Conservation (phyloP, 495 filamentous ascomycete species). For the Cercophora samala region DNA sequence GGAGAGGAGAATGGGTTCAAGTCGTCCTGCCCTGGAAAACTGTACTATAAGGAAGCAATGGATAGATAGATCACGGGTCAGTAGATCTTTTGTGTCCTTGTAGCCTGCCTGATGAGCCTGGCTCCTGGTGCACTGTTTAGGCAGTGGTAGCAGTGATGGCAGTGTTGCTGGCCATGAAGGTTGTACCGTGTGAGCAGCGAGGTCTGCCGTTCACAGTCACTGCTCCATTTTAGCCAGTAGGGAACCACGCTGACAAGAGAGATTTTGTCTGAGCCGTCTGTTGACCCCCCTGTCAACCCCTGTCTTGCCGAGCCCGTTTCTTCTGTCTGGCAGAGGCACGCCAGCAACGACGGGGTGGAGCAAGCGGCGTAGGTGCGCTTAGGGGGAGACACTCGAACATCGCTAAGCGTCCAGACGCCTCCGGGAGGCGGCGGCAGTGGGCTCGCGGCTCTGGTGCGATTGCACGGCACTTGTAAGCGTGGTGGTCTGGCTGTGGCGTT, state of each 20-base stretch:
- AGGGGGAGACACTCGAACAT: background rate
- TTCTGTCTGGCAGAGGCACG: conserved; percentile 13
- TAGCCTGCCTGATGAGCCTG: background rate
- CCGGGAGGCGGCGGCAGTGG: conserved; percentile 20
- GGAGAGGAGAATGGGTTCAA: background rate
- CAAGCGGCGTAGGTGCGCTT: conserved; percentile 20
- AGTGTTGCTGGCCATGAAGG: background rate
- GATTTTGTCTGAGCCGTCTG: background rate
- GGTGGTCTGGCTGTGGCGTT: conserved; percentile 20
- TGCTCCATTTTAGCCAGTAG: conserved; percentile 20
- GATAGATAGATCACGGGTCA: background rate
- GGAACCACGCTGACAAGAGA: conserved; percentile 5
- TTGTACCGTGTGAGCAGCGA: background rate
- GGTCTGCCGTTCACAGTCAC: conserved; percentile 7
- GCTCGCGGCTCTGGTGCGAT: conserved; percentile 12
- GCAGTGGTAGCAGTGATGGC: background rate
- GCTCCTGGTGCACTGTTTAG: background rate
- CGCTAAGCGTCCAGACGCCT: conserved; percentile 8
- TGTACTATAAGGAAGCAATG: background rate
- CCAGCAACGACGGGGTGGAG: conserved; percentile 14
- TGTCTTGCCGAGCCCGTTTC: conserved; percentile 13
- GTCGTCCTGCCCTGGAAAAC: background rate
- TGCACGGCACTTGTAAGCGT: conserved; percentile 27
- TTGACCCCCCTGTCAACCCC: conserved; percentile 3
- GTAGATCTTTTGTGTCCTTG: background rate